A percentile compares a stretch with the other conserved stretches of the same genome.
These are phyloP conservation scores for Marvania coccoides DNA, from an alignment of 139 green algal species.

Conservation along the genomic window DNA sequence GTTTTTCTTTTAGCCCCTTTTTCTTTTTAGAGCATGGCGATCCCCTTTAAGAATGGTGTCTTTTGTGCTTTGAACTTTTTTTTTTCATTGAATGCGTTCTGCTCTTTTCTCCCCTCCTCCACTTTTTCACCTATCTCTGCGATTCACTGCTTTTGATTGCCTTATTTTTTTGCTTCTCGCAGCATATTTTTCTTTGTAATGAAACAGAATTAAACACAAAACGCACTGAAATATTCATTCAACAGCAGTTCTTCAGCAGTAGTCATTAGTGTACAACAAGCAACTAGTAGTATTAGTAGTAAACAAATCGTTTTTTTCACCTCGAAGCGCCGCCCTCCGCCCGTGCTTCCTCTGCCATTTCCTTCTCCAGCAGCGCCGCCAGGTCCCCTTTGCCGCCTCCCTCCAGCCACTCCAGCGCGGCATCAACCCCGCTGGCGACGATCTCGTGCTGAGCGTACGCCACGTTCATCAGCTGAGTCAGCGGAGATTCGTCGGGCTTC, in stretches of 20 bases:
- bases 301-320: background rate
- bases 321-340: background rate
- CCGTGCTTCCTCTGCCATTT: background rate
- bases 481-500: background rate
- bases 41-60: too few relatives aligned
- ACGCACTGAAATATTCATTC: background rate
- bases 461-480: background rate
- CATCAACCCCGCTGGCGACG: background rate
- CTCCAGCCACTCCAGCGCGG: background rate
- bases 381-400: background rate
- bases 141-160: background rate
- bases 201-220: too few relatives aligned
- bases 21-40: too few relatives aligned
- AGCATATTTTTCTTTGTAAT: background rate
- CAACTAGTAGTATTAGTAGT: too few relatives aligned
- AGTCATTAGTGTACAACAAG: too few relatives aligned
- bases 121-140: background rate
- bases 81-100: background rate
- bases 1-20: too few relatives aligned
- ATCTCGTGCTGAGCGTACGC: background rate
- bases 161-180: background rate
- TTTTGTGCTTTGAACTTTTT: too few relatives aligned
- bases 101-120: background rate
- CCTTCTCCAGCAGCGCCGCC: background rate
- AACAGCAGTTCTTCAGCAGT: too few relatives aligned